phyloP scores from a whole-genome alignment of 2,329 filamentous ascomycete genomes.

The Aureobasidium sp. region DNA sequence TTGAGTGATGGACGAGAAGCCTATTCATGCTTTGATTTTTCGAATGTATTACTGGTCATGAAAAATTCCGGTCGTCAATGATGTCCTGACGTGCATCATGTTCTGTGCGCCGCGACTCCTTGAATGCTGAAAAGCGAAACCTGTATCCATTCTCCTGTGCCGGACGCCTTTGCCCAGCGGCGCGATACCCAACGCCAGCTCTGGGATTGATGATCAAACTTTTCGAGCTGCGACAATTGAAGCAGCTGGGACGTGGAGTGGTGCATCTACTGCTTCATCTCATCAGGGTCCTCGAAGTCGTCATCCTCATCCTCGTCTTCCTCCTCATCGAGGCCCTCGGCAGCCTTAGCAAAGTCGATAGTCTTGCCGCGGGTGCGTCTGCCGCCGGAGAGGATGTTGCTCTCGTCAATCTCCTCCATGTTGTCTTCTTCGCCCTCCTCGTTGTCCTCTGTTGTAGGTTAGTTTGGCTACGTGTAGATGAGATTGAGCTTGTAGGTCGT shows the following conservation, averaged over 20 bases:
- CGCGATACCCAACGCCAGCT: constrained; percentile 11
- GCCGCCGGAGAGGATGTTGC: constrained; percentile 74
- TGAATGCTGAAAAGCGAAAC: constrained; percentile 1
- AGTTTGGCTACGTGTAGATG: neutral
- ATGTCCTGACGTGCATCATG: neutral
- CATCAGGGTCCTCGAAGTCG: constrained; percentile 54
- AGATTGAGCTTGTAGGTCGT: constrained; percentile 3
- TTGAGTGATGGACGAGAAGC: neutral
- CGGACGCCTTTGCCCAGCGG: constrained; percentile 10
- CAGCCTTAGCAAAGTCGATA: constrained; percentile 91
- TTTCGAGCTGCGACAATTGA: neutral
- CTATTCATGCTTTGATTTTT: neutral
- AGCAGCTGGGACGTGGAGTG: neutral
- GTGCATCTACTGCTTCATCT: constrained; percentile 56
- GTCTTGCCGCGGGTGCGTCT: constrained; percentile 84
- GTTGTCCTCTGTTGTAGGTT: constrained; percentile 32
- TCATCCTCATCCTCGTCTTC: constrained; percentile 77
- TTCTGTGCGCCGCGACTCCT: constrained; percentile 1
- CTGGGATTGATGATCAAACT: constrained; percentile 5
- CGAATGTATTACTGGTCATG: neutral
- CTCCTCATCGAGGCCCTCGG: constrained; percentile 65
- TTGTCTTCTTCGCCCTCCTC: constrained; percentile 72
- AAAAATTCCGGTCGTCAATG: constrained; percentile 3
- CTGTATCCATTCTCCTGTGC: constrained; percentile 6
- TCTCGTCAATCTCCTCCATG: constrained; percentile 83